Evolutionary conservation across 2,329 filamentous ascomycete species (phyloP), one percentile per base, ranked within the genome.

Genomic region (Colletotrichum tofieldiae): DNA sequence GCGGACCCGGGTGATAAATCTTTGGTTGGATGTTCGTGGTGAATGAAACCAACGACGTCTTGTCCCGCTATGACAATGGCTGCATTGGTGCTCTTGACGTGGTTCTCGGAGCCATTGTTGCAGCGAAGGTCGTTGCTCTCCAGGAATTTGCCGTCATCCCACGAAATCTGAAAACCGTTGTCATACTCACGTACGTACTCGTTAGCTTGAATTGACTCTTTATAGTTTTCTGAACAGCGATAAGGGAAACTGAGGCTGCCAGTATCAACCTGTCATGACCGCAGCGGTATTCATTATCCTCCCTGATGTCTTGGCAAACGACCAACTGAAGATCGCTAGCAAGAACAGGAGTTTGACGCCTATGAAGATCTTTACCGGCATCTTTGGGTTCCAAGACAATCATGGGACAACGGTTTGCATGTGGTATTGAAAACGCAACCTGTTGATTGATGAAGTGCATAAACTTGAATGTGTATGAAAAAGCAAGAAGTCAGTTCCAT

Each of bases 81-180:
- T n/a, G n/a, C n/a, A 16, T 52, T 52, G 23, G 49, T 52, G 23
- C 16, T 18, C 23, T 52, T 52, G 23, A 23, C 49, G 49, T 52
- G 23, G 23, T 37, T 56, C 32, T 37, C 32, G 16, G 52, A 37
- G 52, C 35, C 52, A 5, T 52, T 52, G 49, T 52, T 52, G 49
- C 49, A 52, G 49, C 49, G 49, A 8, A 52, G 18, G 49, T 52
- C 49, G 14, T 52, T 29, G 49, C 49, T 52, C 49, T 52, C 23
- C 49, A 52, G 23, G 49, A 52, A 52, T 14, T 29, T 29, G 23
- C 49, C 49, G 26, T 52, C 49, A 23, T 52, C 23, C 49, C 49
- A 52, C 6, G 49, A 52, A 18, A 23, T 23, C 23, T 29, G 1
- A 16, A 52, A 52, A 0, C 49, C 49, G 12, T 52, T 52, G 49